phyloP scores from a whole-genome alignment of 2,329 filamentous ascomycete genomes.

The Elsinoe australis region DNA sequence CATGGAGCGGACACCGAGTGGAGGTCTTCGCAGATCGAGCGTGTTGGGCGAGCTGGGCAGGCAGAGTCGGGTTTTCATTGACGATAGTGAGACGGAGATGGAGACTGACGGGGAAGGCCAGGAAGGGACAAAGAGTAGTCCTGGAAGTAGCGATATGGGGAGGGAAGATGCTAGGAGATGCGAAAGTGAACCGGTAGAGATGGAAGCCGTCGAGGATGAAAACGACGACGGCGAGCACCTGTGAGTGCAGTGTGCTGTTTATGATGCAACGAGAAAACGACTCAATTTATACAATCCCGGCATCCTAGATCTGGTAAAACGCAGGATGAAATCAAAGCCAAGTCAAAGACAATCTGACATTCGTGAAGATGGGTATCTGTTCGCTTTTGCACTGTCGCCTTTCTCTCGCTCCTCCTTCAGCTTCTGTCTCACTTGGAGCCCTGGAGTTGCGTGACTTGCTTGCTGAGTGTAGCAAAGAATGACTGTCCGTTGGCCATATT shows the following conservation, averaged over 20 bases:
- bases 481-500: slow-evolving; percentile 15
- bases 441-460: slow-evolving; percentile 14
- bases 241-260: neutral
- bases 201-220: slow-evolving; percentile 2
- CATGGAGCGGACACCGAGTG: slow-evolving; percentile 16
- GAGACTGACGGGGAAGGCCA: slow-evolving; percentile 23
- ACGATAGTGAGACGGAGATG: slow-evolving; percentile 32
- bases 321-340: neutral
- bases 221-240: neutral
- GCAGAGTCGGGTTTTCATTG: slow-evolving; percentile 42
- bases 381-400: no score
- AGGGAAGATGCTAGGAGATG: neutral
- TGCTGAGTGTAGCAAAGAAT: slow-evolving; percentile 7
- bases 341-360: neutral
- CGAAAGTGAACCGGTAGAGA: neutral
- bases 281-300: neutral
- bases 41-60: slow-evolving; percentile 39
- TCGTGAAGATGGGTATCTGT: neutral
- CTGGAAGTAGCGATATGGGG: neutral
- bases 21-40: no score
- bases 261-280: slow-evolving; percentile 4
- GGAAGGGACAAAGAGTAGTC: slow-evolving; percentile 4
- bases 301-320: neutral
- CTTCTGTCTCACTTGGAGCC: slow-evolving; percentile 6
- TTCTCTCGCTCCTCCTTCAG: neutral